Conservation (phyloP, 805 yeast species). For the Saturnispora hagleri region DNA sequence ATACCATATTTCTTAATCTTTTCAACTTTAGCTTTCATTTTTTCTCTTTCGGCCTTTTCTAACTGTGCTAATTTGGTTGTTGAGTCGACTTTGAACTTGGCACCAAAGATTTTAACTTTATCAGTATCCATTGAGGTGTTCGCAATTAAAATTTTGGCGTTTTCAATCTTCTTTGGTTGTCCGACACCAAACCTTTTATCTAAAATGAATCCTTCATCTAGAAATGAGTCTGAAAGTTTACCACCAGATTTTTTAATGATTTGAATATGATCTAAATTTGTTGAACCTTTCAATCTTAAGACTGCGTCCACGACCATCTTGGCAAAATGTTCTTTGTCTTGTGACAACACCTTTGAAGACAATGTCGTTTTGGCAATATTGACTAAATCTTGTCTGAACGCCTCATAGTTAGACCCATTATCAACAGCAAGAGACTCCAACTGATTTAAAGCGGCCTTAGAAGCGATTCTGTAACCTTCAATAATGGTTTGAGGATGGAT, state of each 20-base stretch:
- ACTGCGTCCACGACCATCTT: constrained; percentile 92
- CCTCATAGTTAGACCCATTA: constrained; percentile 45
- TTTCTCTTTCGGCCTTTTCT: constrained; percentile 67
- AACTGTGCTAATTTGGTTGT: constrained; percentile 75
- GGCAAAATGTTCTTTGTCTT: constrained; percentile 85
- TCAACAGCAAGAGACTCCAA: constrained; percentile 71
- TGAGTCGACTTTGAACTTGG: constrained; percentile 92
- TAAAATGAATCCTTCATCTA: constrained; percentile 92
- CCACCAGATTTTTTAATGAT: constrained; percentile 93
- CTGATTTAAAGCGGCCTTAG: constrained; percentile 75
- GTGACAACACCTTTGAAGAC: constrained; percentile 88
- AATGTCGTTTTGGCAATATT: constrained; percentile 90
- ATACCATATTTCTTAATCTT: constrained; percentile 75
- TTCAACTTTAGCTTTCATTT: constrained; percentile 84
- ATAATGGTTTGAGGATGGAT: constrained; percentile 98
- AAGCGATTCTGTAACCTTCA: constrained; percentile 88
- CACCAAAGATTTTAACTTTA: constrained; percentile 95
- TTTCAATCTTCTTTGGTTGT: constrained; percentile 77
- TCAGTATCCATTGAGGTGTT: constrained; percentile 96
- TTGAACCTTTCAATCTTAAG: constrained; percentile 74
- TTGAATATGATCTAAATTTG: constrained; percentile 87
- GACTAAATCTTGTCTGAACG: constrained; percentile 66
- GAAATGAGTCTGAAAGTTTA: constrained; percentile 77
- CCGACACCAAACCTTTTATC: constrained; percentile 89
- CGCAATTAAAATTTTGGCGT: constrained; percentile 84